Conservation (phyloP, 2,329 filamentous ascomycete species). For the Alternaria novae-zelandiae region DNA sequence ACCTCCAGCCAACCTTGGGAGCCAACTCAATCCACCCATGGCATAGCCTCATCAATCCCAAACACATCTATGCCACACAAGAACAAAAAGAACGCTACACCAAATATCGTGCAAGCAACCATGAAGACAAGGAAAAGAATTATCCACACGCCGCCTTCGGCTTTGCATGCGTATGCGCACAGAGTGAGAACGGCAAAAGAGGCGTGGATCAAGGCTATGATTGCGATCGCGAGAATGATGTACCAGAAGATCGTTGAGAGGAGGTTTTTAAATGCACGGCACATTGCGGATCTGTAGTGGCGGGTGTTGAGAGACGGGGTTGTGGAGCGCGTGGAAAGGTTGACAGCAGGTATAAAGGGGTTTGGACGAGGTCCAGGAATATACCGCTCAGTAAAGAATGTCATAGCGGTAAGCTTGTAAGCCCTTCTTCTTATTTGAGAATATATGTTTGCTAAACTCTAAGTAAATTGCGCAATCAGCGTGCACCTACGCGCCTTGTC, state of each 20-base stretch:
- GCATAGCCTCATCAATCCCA: neutral
- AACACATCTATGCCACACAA: neutral
- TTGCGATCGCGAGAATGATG: accelerated
- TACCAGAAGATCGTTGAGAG: neutral
- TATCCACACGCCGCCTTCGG: neutral
- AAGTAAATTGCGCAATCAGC: neutral
- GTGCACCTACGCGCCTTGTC: neutral
- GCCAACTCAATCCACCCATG: neutral
- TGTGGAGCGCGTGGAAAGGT: neutral
- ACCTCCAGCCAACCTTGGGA: neutral
- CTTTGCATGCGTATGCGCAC: neutral
- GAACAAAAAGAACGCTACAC: neutral
- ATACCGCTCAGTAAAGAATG: neutral
- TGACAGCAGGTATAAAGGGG: neutral
- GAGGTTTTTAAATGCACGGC: neutral
- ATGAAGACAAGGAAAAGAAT: neutral
- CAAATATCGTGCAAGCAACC: neutral
- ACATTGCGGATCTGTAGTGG: neutral
- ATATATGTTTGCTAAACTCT: neutral
- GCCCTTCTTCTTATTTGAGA: neutral
- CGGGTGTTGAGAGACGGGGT: neutral
- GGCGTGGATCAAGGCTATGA: neutral
- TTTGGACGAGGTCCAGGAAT: neutral
- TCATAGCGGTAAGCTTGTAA: neutral
- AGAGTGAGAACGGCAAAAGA: accelerated